phyloP scores from a whole-genome alignment of 352 stramenopile genomes.

The Pythium chondricola region DNA sequence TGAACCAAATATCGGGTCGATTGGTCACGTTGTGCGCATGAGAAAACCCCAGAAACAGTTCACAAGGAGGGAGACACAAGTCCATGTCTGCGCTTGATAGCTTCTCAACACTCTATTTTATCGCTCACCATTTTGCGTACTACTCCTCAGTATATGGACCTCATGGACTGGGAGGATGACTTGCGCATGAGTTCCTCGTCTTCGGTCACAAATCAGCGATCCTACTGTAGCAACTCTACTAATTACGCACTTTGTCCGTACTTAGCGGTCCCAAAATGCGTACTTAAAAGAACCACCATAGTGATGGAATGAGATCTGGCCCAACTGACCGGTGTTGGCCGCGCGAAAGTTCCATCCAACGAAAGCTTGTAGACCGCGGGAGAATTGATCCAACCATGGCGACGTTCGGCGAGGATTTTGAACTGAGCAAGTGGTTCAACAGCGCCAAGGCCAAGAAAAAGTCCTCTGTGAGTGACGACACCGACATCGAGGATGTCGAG shows the following conservation, averaged over 20 bases:
- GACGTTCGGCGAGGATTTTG: constrained; percentile 50
- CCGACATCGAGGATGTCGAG: constrained; percentile 30
- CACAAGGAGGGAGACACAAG: background rate
- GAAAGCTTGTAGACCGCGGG: background rate
- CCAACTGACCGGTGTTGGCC: constrained; percentile 13
- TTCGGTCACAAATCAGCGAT: too few relatives aligned
- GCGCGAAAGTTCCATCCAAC: background rate
- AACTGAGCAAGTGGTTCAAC: constrained; percentile 84
- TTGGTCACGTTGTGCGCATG: too few relatives aligned
- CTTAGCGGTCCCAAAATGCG: constrained; percentile 14
- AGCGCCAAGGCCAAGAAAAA: constrained; percentile 7
- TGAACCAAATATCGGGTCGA: too few relatives aligned
- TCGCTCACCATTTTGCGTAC: too few relatives aligned
- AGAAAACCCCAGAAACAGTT: background rate
- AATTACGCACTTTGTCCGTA: background rate
- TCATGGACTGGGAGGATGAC: too few relatives aligned
- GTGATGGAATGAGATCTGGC: constrained; percentile 5
- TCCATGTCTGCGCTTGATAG: too few relatives aligned
- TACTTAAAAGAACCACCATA: constrained; percentile 18
- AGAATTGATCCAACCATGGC: constrained; percentile 18
- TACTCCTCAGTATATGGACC: too few relatives aligned
- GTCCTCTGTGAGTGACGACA: constrained; percentile 31
- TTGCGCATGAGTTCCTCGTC: too few relatives aligned
- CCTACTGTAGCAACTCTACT: background rate
- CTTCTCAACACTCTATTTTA: too few relatives aligned